phyloP scores from a whole-genome alignment of 2,329 filamentous ascomycete genomes.

The Aspergillus felis region DNA sequence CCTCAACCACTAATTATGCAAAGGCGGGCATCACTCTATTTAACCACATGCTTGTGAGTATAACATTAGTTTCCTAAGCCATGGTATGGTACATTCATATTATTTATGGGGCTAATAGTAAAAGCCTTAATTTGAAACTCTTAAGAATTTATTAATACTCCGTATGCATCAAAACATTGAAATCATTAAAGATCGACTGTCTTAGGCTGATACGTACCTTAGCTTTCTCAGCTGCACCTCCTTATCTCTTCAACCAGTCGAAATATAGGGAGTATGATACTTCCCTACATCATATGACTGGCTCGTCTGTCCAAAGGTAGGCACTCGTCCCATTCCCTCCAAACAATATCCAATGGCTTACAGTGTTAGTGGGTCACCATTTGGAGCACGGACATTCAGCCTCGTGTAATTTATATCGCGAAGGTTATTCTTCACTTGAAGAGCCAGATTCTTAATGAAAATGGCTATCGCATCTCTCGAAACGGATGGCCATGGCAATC shows the following conservation, averaged over 20 bases:
- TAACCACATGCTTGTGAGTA: not conserved
- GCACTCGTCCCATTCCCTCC: not conserved
- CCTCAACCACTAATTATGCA: not conserved
- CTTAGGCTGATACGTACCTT: not conserved
- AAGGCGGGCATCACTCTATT: not conserved
- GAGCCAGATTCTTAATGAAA: constrained; percentile 6
- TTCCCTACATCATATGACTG: not conserved
- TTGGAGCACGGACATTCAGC: not conserved
- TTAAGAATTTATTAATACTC: no score
- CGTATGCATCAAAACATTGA: not conserved
- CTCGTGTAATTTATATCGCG: not conserved
- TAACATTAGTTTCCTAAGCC: not conserved
- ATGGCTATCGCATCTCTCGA: constrained; percentile 44
- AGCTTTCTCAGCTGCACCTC: not conserved
- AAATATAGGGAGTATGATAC: not conserved
- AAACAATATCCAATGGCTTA: not conserved
- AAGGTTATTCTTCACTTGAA: not conserved
- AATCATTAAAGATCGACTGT: not conserved
- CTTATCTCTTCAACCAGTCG: not conserved
- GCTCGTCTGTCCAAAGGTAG: not conserved
- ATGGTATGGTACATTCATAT: not conserved
- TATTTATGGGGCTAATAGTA: not conserved
- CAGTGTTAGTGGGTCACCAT: not conserved
- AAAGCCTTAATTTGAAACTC: not conserved
- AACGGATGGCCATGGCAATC: constrained; percentile 43